Conservation (phyloP, 2,329 filamentous ascomycete species). For the Alternaria longipes region DNA sequence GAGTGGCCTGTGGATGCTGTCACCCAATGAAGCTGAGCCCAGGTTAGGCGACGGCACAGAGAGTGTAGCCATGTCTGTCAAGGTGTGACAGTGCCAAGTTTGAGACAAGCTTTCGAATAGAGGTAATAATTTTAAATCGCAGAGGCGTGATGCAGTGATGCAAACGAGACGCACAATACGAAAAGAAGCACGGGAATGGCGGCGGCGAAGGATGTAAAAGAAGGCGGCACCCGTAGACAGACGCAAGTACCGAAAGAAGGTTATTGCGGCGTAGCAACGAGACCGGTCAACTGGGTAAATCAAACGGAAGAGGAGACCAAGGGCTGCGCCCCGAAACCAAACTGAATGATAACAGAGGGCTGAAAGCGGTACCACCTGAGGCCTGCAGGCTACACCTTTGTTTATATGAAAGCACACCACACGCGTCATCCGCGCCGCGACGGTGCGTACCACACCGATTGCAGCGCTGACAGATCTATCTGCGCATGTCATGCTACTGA, state of each 20-base stretch:
- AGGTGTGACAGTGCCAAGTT: slow-evolving; percentile 14
- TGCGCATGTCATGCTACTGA: slow-evolving; percentile 12
- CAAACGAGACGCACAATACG: slow-evolving; percentile 12
- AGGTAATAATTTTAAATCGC: slow-evolving; percentile 1
- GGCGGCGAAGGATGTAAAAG: slow-evolving; percentile 21
- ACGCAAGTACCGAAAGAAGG: slow-evolving; percentile 15
- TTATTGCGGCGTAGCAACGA: slow-evolving; percentile 27
- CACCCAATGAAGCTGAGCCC: slow-evolving; percentile 30
- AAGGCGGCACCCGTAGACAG: slow-evolving; percentile 18
- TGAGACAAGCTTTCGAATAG: slow-evolving; percentile 10
- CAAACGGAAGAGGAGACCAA: slow-evolving; percentile 26
- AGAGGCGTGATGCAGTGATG: slow-evolving; percentile 12
- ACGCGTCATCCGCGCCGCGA: slow-evolving; percentile 35
- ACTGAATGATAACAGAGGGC: slow-evolving; percentile 32
- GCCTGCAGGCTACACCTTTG: slow-evolving; percentile 42
- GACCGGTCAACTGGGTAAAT: slow-evolving; percentile 28
- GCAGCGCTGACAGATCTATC: slow-evolving; percentile 11
- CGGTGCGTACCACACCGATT: slow-evolving; percentile 25
- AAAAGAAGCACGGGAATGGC: slow-evolving; percentile 19
- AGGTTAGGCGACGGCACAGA: slow-evolving; percentile 36
- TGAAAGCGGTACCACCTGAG: slow-evolving; percentile 41
- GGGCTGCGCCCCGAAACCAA: slow-evolving; percentile 33
- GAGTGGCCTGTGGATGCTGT: slow-evolving; percentile 38
- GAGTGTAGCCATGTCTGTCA: slow-evolving; percentile 32
- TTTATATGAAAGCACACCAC: slow-evolving; percentile 44